Percentiles rank a stretch among this genome's conserved stretches.
phyloP scores from a whole-genome alignment of 371 early-diverging fungal genomes.

The Conidiobolus incongruus region DNA sequence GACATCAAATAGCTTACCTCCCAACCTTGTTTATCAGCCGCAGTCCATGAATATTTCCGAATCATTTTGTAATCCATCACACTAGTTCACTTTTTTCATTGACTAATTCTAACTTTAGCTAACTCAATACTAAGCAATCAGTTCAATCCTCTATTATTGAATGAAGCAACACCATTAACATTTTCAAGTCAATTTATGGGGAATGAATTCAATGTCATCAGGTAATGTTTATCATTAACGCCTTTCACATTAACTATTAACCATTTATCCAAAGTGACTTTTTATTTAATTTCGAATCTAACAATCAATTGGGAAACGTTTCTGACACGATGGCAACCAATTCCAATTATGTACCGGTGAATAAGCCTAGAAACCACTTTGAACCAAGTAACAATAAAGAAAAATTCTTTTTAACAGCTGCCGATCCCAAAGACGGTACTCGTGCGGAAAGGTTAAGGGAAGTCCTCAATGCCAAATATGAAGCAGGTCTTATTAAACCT shows the following conservation, averaged over 20 bases:
- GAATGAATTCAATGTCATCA: conserved; percentile 56
- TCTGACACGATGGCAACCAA: conserved; percentile 13
- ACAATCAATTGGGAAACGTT: neutral
- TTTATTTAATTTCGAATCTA: neutral
- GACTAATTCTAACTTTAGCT: conserved; percentile 7
- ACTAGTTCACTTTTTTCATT: neutral
- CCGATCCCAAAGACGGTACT: conserved; percentile 64
- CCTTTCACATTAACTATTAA: neutral
- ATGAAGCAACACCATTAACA: conserved; percentile 24
- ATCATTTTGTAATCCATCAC: neutral
- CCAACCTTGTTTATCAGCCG: neutral
- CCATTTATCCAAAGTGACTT: neutral
- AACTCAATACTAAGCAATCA: no score
- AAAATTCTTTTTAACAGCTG: conserved; percentile 68
- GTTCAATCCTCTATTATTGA: no score
- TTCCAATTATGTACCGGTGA: conserved; percentile 40
- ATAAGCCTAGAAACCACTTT: conserved; percentile 11
- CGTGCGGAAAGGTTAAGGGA: conserved; percentile 61
- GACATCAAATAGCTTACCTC: conserved; percentile 1
- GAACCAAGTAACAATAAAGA: conserved; percentile 40
- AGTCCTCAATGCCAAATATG: conserved; percentile 76
- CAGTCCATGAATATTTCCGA: neutral
- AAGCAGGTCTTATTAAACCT: conserved; percentile 78
- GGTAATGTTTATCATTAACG: conserved; percentile 8
- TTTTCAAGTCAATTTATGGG: conserved; percentile 62